Evolutionary conservation across 768 basidiomycete genomes (phyloP), one percentile per base, ranked within the genome.

Genomic region (Pleurotus djamor): DNA sequence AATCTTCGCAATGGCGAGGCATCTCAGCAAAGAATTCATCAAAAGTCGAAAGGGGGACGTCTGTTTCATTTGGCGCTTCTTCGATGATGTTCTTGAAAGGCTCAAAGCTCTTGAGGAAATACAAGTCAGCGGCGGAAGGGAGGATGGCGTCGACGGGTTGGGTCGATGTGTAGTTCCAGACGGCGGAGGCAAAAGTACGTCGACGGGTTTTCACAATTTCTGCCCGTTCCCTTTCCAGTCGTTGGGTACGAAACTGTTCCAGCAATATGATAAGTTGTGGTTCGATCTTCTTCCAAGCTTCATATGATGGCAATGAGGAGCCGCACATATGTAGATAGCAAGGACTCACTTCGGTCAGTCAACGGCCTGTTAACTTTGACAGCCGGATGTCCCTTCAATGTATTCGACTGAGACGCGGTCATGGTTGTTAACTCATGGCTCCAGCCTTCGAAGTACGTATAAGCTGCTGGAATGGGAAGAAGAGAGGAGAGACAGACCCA

Each of bases 261-360:
- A 86, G 83, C 62, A 73, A 82, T 38, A 62, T 61, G 51, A 83
- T 60, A 58, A 85, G 69, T 14, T 74, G 72, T 2, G 28, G 52
- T 62, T 74, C 68, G 58, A 86, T 83, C 33, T 83, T 82, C 14
- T 66, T 65, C 84, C 84, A 86, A 41, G 83, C 84, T 83, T 48
- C 6, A 21, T 35, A 48, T 48, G 44, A 35, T 45, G 12, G 59
- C 12, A 63, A 33, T 33, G 47, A 48, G 54, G 14, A 57, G 57
- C 12, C 62, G 28, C 3, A 38, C 34, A 16, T 7, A 36, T 38
- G 14, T 13, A 16, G 8, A 48, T 8, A 28, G 8, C 32, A 9
- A 36, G 2, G 9, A 71, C 80, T 49, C 65, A 85, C 84, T 78
- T 48, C 79, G 77, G 34, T 76, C 69, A 4, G 84, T 85, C 58